Evolutionary conservation across 1,284 basidiomycete genomes (phyloP).

Genomic region (Xerocomus amazonicus): DNA sequence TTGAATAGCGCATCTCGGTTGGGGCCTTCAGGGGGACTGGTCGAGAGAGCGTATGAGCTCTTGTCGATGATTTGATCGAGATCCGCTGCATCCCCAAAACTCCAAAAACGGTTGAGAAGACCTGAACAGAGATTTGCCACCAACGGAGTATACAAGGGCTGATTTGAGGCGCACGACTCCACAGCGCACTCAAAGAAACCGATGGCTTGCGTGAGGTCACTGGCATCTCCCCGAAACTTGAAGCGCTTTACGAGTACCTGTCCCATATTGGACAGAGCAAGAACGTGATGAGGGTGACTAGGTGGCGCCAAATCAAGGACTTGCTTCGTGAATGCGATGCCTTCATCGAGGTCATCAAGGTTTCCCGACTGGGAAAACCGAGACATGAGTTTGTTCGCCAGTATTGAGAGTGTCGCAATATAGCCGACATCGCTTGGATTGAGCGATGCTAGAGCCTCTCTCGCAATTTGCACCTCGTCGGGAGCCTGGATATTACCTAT

Average conservation of each 20-base stretch:
- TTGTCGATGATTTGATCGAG: slow-evolving; percentile 19
- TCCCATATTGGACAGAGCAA: slow-evolving; percentile 11
- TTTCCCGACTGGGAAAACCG: slow-evolving; percentile 14
- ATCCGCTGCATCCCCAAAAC: slow-evolving; percentile 20
- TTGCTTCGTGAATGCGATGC: slow-evolving; percentile 7
- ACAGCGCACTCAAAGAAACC: slow-evolving; percentile 13
- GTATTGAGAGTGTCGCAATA: slow-evolving; percentile 9
- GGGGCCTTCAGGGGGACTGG: slow-evolving; percentile 3
- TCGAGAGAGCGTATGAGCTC: slow-evolving; percentile 10
- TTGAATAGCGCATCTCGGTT: slow-evolving; percentile 24
- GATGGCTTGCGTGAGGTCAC: slow-evolving; percentile 21
- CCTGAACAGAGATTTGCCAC: slow-evolving; percentile 17
- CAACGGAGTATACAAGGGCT: slow-evolving; percentile 14
- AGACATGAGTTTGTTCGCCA: slow-evolving; percentile 13
- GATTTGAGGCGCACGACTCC: slow-evolving; percentile 9
- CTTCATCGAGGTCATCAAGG: slow-evolving; percentile 23
- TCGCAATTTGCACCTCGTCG: slow-evolving; percentile 18
- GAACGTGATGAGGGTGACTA: slow-evolving; percentile 6
- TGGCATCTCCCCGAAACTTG: slow-evolving; percentile 9
- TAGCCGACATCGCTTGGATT: slow-evolving; percentile 13
- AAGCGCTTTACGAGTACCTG: slow-evolving; percentile 19
- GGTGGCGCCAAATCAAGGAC: slow-evolving; percentile 9
- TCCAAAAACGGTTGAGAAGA: slow-evolving; percentile 20
- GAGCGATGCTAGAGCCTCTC: slow-evolving; percentile 13
- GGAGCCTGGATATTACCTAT: background rate